phyloP scores from a whole-genome alignment of 140 eudicot genomes.

The Senecio squalidus region DNA sequence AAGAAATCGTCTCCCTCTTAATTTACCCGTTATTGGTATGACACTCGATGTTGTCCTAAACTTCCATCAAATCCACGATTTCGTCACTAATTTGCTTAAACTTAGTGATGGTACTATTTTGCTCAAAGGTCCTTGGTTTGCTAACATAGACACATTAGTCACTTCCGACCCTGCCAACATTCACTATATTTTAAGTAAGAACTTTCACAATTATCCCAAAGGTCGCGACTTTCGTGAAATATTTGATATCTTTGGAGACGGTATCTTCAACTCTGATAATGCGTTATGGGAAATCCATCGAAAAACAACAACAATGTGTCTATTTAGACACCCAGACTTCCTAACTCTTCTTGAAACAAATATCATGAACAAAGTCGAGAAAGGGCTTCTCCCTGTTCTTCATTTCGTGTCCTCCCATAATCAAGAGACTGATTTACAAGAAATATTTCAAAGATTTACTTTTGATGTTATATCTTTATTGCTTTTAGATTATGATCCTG shows the following conservation, averaged over 20 bases:
- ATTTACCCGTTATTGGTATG: constrained; percentile 8
- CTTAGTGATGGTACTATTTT: constrained; percentile 4
- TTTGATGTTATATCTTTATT: constrained; percentile 1
- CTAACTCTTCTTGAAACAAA: background rate
- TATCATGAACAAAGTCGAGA: background rate
- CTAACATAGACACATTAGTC: constrained; percentile 17
- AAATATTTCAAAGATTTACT: too few species aligned
- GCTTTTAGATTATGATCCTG: constrained; percentile 14
- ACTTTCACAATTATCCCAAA: constrained; percentile 20
- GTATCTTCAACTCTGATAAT: constrained; percentile 11
- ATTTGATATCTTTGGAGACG: constrained; percentile 11
- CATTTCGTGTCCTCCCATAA: background rate
- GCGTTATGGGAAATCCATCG: constrained; percentile 14
- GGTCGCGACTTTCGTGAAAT: constrained; percentile 14
- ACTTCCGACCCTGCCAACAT: constrained; percentile 19
- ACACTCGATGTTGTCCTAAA: background rate
- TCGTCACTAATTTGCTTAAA: constrained; percentile 7
- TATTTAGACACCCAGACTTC: constrained; percentile 7
- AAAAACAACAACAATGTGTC: constrained; percentile 8
- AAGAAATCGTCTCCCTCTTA: background rate
- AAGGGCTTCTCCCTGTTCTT: constrained; percentile 13
- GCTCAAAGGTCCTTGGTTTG: constrained; percentile 20
- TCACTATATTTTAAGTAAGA: constrained; percentile 19
- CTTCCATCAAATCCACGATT: constrained; percentile 4
- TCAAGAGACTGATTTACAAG: too few species aligned